These are phyloP conservation scores for Prunus mume DNA, from an alignment of 306 rosid genomes.

Conservation along the genomic window DNA sequence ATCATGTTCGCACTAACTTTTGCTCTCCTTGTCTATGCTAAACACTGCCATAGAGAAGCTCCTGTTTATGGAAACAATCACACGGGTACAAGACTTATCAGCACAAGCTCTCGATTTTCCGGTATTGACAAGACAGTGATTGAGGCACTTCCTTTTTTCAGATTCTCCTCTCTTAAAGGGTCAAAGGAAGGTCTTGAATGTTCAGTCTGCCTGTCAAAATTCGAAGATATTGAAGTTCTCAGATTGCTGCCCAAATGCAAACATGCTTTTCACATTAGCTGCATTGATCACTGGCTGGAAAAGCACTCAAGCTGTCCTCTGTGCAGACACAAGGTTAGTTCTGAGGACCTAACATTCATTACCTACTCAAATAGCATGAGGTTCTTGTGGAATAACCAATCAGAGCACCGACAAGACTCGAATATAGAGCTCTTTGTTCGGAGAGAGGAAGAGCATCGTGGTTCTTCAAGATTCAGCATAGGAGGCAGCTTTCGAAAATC, in stretches of 20 bases:
- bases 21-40: slow-evolving; percentile 61
- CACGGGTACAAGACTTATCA: slow-evolving; percentile 16
- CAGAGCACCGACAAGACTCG: slow-evolving; percentile 58
- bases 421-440: slow-evolving; percentile 73
- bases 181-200: slow-evolving; percentile 89
- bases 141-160: slow-evolving; percentile 88
- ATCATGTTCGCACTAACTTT: slow-evolving; percentile 60
- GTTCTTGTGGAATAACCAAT: slow-evolving; percentile 31
- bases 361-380: slow-evolving; percentile 67
- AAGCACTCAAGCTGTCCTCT: slow-evolving; percentile 92
- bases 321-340: slow-evolving; percentile 67
- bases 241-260: slow-evolving; percentile 84
- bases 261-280: slow-evolving; percentile 85
- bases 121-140: slow-evolving; percentile 77
- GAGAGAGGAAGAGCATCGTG: slow-evolving; percentile 62
- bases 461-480: slow-evolving; percentile 74
- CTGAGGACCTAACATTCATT: slow-evolving; percentile 54
- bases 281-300: slow-evolving; percentile 93
- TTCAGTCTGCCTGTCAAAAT: slow-evolving; percentile 81
- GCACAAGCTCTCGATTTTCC: slow-evolving; percentile 63
- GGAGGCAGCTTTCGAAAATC: slow-evolving; percentile 80
- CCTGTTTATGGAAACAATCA: slow-evolving; percentile 22
- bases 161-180: slow-evolving; percentile 81
- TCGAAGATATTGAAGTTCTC: slow-evolving; percentile 74
- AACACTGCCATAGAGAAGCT: slow-evolving; percentile 43